phyloP scores from a whole-genome alignment of 768 basidiomycete species.

The Pleurotus cornucopiae region DNA sequence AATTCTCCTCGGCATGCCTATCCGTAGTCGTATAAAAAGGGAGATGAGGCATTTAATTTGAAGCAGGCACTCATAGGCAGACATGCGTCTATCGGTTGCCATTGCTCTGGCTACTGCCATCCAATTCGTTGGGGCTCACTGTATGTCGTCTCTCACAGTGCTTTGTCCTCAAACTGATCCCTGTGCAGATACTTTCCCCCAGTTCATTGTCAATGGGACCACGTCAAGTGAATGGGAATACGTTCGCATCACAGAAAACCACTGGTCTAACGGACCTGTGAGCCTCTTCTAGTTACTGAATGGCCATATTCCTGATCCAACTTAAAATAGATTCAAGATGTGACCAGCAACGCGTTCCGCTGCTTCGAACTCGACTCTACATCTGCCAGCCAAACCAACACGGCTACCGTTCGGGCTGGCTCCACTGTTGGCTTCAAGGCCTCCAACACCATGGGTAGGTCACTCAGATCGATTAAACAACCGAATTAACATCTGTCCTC shows the following conservation, averaged over 20 bases:
- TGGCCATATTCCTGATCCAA: neutral
- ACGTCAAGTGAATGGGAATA: constrained; percentile 28
- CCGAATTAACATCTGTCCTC: neutral
- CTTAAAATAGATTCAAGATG: constrained; percentile 25
- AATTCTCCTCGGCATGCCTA: neutral
- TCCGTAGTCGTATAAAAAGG: neutral
- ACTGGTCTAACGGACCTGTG: constrained; percentile 27
- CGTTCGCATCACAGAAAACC: constrained; percentile 29
- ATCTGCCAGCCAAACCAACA: constrained; percentile 21
- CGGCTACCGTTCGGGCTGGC: constrained; percentile 26
- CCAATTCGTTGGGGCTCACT: constrained; percentile 12
- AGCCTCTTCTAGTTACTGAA: neutral
- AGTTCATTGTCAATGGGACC: constrained; percentile 22
- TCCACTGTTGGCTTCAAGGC: constrained; percentile 28
- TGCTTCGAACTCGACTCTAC: constrained; percentile 30
- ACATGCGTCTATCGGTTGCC: neutral
- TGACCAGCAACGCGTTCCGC: constrained; percentile 28
- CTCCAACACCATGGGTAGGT: constrained; percentile 23
- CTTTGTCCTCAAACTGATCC: neutral
- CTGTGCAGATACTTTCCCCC: constrained; percentile 25
- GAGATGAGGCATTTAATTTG: neutral
- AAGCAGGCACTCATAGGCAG: neutral
- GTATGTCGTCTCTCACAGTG: neutral
- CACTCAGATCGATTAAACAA: neutral
- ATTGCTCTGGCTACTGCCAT: constrained; percentile 1